Evolutionary conservation across 805 yeast species (phyloP).

Genomic region (Candida palmyrensis): DNA sequence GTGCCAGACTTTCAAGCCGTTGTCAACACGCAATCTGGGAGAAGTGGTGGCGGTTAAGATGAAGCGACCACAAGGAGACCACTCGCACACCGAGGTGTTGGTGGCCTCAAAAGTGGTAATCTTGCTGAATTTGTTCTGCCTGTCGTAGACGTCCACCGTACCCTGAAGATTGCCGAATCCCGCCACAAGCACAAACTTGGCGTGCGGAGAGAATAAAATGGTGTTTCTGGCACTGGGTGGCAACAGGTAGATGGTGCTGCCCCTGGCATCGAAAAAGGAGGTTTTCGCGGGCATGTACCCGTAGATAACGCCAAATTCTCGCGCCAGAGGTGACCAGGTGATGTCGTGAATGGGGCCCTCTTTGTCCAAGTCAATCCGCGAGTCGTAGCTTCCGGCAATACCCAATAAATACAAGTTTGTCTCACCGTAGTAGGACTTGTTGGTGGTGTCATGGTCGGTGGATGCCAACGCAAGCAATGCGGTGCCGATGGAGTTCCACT

Average conservation of each 20-base stretch:
- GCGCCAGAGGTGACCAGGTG: conserved; percentile 93
- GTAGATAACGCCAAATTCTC: conserved; percentile 95
- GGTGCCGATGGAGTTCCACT: conserved; percentile 94
- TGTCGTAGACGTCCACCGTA: conserved; percentile 89
- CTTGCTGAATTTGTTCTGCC: conserved; percentile 77
- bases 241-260: conserved; percentile 75
- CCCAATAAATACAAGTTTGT: conserved; percentile 87
- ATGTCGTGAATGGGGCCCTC: conserved; percentile 98
- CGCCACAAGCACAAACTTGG: conserved; percentile 83
- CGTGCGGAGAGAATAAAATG: conserved; percentile 89
- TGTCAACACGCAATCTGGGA: conserved; percentile 95
- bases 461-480: conserved; percentile 90
- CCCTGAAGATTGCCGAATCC: conserved; percentile 99
- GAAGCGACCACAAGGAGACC: conserved; percentile 97
- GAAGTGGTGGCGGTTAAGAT: conserved; percentile 94
- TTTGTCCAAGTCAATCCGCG: conserved; percentile 78
- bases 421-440: conserved; percentile 95
- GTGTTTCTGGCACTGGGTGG: conserved; percentile 90
- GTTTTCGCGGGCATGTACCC: conserved; percentile 98
- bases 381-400: conserved; percentile 87
- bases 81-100: conserved; percentile 92
- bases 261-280: conserved; percentile 90
- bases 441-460: conserved; percentile 92
- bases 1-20: conserved; percentile 92
- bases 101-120: conserved; percentile 83